phyloP scores from a whole-genome alignment of 768 basidiomycete genomes.

The Amanita pallidorosea region DNA sequence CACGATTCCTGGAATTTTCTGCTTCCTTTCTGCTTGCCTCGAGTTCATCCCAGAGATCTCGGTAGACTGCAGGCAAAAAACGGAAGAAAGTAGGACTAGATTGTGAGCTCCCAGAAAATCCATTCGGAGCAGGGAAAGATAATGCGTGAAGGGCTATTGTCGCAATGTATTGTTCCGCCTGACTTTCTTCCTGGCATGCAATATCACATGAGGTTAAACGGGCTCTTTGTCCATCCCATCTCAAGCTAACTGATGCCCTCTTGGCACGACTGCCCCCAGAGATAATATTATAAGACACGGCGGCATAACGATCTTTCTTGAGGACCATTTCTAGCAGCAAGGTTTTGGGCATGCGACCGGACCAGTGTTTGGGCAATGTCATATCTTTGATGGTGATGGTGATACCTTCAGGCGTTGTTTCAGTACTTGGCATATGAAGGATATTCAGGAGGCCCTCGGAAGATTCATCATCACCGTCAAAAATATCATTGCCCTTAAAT shows the following conservation, averaged over 20 bases:
- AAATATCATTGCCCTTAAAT: not conserved
- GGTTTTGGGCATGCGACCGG: conserved; percentile 70
- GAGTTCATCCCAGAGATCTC: conserved; percentile 89
- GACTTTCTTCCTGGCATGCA: conserved; percentile 65
- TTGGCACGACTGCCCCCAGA: conserved; percentile 68
- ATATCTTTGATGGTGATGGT: conserved; percentile 56
- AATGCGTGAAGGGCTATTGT: conserved; percentile 77
- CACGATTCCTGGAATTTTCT: conserved; percentile 56
- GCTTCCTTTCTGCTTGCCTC: conserved; percentile 49
- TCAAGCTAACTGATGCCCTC: conserved; percentile 59
- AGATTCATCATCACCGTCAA: conserved; percentile 35
- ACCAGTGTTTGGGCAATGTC: conserved; percentile 74
- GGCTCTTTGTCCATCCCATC: conserved; percentile 55
- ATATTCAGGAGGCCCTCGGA: conserved; percentile 61
- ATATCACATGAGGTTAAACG: conserved; percentile 86
- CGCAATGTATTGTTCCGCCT: conserved; percentile 88
- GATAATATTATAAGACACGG: conserved; percentile 52
- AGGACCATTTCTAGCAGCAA: conserved; percentile 58
- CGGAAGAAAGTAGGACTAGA: conserved; percentile 58
- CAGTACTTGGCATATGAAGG: conserved; percentile 46
- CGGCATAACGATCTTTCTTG: conserved; percentile 67
- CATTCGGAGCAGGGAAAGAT: conserved; percentile 47
- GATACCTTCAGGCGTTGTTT: conserved; percentile 43
- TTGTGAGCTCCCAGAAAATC: conserved; percentile 45
- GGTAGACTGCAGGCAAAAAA: conserved; percentile 68